phyloP scores from a whole-genome alignment of 1,284 basidiomycete species.

The Marasmius oreades region DNA sequence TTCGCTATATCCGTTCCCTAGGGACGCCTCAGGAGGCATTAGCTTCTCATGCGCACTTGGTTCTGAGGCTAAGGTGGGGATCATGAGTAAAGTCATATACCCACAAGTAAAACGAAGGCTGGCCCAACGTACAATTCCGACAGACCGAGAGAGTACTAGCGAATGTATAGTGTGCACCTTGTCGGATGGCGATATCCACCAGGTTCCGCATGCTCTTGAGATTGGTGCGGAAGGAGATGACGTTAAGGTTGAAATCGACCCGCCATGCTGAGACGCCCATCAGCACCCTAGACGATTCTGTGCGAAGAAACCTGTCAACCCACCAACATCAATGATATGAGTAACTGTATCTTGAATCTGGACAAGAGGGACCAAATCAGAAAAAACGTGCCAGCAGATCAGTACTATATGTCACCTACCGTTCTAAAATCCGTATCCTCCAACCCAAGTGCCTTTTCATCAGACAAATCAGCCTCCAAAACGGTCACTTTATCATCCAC shows the following conservation, averaged over 20 bases:
- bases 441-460: too few relatives aligned
- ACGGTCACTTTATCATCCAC: slow-evolving; percentile 27
- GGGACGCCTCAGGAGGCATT: too few relatives aligned
- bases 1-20: slow-evolving; percentile 17
- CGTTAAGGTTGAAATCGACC: slow-evolving; percentile 35
- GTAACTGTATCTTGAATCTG: background rate
- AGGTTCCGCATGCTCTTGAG: slow-evolving; percentile 32
- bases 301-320: background rate
- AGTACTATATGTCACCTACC: background rate
- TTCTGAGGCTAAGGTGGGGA: too few relatives aligned
- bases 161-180: slow-evolving; percentile 22
- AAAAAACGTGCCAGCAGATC: too few relatives aligned
- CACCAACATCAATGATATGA: slow-evolving; percentile 17
- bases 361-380: background rate
- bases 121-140: slow-evolving; percentile 15
- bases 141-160: slow-evolving; percentile 25
- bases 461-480: slow-evolving; percentile 25
- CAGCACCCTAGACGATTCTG: background rate
- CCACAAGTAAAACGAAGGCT: slow-evolving; percentile 9
- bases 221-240: slow-evolving; percentile 33
- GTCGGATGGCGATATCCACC: slow-evolving; percentile 32
- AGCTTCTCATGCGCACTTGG: too few relatives aligned
- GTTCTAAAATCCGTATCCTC: too few relatives aligned
- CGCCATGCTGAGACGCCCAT: slow-evolving; percentile 30
- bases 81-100: too few relatives aligned